Conservation (phyloP, 768 basidiomycete genomes). For the Pholiota conissans region DNA sequence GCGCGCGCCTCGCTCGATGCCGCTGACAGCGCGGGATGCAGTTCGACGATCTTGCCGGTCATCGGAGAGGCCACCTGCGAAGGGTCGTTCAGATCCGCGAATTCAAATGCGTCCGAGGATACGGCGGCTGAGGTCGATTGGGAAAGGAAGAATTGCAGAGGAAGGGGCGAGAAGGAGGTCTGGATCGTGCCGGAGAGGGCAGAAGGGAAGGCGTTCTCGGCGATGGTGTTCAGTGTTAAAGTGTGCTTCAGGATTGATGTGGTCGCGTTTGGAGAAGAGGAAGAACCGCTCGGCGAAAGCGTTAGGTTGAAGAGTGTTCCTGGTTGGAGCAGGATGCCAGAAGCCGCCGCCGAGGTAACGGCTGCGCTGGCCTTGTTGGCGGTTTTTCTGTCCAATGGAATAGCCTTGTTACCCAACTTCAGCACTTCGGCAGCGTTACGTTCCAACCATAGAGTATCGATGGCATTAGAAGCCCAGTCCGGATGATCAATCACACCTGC, state of each 20-base stretch:
- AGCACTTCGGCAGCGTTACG: constrained; percentile 25
- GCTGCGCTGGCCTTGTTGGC: not conserved
- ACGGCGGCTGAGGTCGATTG: constrained; percentile 31
- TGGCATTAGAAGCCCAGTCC: constrained; percentile 28
- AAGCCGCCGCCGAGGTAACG: not conserved
- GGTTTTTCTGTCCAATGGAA: not conserved
- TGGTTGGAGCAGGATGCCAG: constrained; percentile 28
- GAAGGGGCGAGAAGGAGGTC: constrained; percentile 29
- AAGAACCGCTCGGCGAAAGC: constrained; percentile 15
- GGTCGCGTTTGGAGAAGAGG: not conserved
- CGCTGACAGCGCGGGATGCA: constrained; percentile 29
- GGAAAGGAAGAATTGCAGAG: constrained; percentile 30
- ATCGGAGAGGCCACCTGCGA: constrained; percentile 31
- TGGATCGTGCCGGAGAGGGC: constrained; percentile 33
- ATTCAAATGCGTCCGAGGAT: constrained; percentile 27
- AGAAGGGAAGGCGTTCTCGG: constrained; percentile 36
- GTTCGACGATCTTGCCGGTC: constrained; percentile 37
- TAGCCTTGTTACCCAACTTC: constrained; percentile 15
- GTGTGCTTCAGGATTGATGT: constrained; percentile 24
- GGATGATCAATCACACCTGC: constrained; percentile 30
- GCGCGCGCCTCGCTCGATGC: not conserved
- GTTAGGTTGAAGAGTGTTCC: constrained; percentile 36
- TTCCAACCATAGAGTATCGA: constrained; percentile 41
- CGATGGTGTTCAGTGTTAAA: constrained; percentile 30
- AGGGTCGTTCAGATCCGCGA: constrained; percentile 33